Base-by-base conservation (phyloP, 2,329 filamentous ascomycete species). In the Aspergillus floridensis region DNA sequence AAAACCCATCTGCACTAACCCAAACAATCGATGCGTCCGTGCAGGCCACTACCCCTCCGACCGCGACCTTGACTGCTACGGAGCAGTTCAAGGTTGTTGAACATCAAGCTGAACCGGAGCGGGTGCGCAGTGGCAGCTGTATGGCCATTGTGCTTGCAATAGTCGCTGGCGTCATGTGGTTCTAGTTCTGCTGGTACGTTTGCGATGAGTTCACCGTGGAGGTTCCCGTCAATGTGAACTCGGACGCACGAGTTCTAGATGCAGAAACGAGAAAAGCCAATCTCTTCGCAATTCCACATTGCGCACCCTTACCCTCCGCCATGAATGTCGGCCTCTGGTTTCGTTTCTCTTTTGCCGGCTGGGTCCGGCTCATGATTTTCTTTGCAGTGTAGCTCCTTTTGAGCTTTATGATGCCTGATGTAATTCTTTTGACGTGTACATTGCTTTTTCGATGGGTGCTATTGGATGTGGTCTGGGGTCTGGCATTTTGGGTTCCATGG, bases 131-230 rank as follows among this genome's bases (percentile, higher is more conserved):
- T 44, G 72, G 72, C 14, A 75, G 73, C 59, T 74, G 70, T 26
- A 75, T 75, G 73, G 73, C 73, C 31, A 69, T 75, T 48, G 72
- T 75, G 29, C 72, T 75, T 21, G 72, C 72, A 29, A 59, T 75
- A 32, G 70, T 75, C 6, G 72, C 60, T 4, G 73, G 73, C n/a
- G 72, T 75, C 21, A 70, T 74, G 63, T 75, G 73, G 73, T 75
- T 75, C 56, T 75, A 55, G 16, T 5, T 11, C 14, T 44, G 14
- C 14, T 29, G 38, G 16, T 19, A 19, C 14, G 12, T 2, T 8
- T 44, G 38, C 16, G 38, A 16, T 44, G n/a, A 35, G 12, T 12
- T 19, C n/a, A 7, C 14, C 16, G 12, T 12, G 14, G 11, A 5
- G 3, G 4, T 2, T 12, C 32, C 11, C 11, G 32, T 35, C 32